Evolutionary conservation across 2,329 filamentous ascomycete species (phyloP), one percentile per base, ranked within the genome.

Genomic region (Elsinoe arachidis): DNA sequence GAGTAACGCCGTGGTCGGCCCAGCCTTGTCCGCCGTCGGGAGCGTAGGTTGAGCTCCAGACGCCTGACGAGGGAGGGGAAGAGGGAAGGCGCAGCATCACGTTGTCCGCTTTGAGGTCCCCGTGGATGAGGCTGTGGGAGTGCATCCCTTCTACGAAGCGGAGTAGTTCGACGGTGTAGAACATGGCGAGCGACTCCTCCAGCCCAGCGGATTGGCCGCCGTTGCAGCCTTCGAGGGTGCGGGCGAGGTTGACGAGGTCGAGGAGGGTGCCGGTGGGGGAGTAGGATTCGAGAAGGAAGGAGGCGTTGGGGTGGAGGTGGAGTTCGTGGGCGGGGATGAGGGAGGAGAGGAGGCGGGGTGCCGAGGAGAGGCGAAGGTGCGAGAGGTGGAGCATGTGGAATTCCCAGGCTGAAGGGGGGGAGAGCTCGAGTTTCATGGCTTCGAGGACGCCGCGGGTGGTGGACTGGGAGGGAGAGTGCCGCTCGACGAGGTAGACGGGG

Each of bases 101-200:
- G 69, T 99, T 99, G 73, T 99, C 93, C 1, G 88, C 84, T 74
- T 99, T 99, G 63, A 99, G 79, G 67, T 99, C 93, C 38, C 93
- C 93, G 68, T 99, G 93, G 46, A 97, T 77, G 58, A 99, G 78
- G 2, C 83, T 81, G 63, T 86, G 86, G 2, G 82, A 70, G 71
- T 99, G 93, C 19, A 99, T 78, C 0, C 86, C 85, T 73, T 97
- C 93, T 2, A 96, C 81, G 0, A 90, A 95, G 52, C 93, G 87
- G 64, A 99, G 80, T 5, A 99, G 80, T 72, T 99, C 93, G 60
- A 97, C 79, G 6, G 88, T 81, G 74, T 97, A 95, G 77, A 96
- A 97, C 90, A 97, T 96, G 64, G 88, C 89, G 1, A 97, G 77
- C 49, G 81, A 79, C 72, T 99, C 93, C 64, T 99, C 93, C 81